Percentiles rank a stretch among this genome's conserved stretches.
phyloP scores from a whole-genome alignment of 345 rosid genomes.

The Ailanthus altissimus region DNA sequence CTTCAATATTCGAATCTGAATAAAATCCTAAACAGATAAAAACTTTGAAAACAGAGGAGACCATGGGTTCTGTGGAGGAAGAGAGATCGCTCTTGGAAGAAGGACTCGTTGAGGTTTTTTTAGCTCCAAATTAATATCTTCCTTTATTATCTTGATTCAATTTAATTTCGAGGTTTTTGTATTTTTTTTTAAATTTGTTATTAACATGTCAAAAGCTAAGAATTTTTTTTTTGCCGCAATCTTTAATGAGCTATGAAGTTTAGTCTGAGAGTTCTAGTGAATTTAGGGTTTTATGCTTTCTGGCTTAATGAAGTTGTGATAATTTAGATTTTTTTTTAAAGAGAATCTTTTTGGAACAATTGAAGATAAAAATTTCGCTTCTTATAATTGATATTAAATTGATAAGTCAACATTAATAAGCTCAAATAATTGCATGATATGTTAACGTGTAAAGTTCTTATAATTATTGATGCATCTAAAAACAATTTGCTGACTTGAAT shows the following conservation, averaged over 20 bases:
- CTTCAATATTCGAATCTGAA: neutral
- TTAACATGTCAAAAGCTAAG: neutral
- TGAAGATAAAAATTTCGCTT: too few species aligned
- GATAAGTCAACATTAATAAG: neutral
- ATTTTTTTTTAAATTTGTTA: too few species aligned
- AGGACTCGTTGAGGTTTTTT: neutral
- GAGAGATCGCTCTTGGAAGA: constrained; percentile 5
- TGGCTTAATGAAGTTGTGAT: too few species aligned
- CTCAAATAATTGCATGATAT: neutral
- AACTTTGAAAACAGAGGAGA: neutral
- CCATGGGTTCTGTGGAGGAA: constrained; percentile 1
- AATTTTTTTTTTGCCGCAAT: neutral
- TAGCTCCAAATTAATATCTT: neutral
- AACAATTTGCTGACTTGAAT: neutral
- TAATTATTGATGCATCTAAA: neutral
- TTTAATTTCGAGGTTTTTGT: neutral
- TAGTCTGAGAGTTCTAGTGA: neutral
- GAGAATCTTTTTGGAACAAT: too few species aligned
- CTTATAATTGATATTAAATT: too few species aligned
- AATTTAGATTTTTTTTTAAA: too few species aligned
- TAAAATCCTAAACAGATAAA: neutral
- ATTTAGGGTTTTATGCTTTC: neutral
- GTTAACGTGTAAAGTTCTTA: neutral
- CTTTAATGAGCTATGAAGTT: too few species aligned
- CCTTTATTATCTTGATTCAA: neutral